Percentiles rank a stretch among this genome's conserved stretches.
Evolutionary conservation across 2,329 filamentous ascomycete genomes (phyloP).

Genomic region (Aspergillus cejpii): DNA sequence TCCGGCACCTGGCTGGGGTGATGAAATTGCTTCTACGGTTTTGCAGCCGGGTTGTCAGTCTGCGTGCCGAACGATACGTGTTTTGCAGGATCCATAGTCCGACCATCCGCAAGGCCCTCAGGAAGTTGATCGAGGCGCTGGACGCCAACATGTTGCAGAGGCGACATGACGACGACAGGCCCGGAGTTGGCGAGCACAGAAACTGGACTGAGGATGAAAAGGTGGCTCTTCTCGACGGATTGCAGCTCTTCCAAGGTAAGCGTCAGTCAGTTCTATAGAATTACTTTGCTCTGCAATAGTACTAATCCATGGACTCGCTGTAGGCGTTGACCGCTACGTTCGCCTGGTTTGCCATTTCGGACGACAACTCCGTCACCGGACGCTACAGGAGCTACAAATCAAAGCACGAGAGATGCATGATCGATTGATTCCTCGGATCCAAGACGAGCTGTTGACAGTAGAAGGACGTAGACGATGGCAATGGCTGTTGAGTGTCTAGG

Average conservation of each 20-base stretch:
- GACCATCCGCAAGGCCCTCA: slow-evolving; percentile 8
- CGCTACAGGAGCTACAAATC: slow-evolving; percentile 13
- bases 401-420: slow-evolving; percentile 15
- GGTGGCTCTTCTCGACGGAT: slow-evolving; percentile 20
- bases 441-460: slow-evolving; percentile 10
- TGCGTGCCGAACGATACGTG: slow-evolving; percentile 9
- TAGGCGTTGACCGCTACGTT: slow-evolving; percentile 21
- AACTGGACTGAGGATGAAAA: slow-evolving; percentile 23
- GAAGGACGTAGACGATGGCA: slow-evolving; percentile 16
- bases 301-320: background rate
- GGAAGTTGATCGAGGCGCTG: slow-evolving; percentile 10
- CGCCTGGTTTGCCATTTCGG: slow-evolving; percentile 19
- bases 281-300: background rate
- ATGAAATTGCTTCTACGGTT: slow-evolving; percentile 14
- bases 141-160: slow-evolving; percentile 1
- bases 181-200: background rate
- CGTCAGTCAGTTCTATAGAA: background rate
- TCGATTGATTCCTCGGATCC: slow-evolving; percentile 3
- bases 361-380: slow-evolving; percentile 12
- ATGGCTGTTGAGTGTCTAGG: slow-evolving; percentile 20
- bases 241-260: slow-evolving; percentile 20
- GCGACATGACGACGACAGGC: background rate
- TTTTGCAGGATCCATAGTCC: slow-evolving; percentile 1
- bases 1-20: slow-evolving; percentile 13
- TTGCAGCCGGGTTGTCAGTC: slow-evolving; percentile 12